These are phyloP conservation scores for Striga hermonthica DNA, from an alignment of 305 asterid genomes.

Conservation along the genomic window DNA sequence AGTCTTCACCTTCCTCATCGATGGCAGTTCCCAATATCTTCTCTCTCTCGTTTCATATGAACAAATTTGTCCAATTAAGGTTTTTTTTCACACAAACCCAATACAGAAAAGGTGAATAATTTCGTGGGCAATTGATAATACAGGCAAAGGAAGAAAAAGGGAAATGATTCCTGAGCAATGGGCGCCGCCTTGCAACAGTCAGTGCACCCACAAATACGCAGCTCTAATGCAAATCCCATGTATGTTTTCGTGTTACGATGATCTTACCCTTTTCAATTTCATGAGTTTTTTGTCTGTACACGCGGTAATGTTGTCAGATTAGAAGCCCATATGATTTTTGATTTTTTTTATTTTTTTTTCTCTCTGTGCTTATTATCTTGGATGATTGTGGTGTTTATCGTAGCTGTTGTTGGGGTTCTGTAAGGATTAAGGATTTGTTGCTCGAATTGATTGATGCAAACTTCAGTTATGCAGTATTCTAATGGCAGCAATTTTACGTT, in stretches of 20 bases:
- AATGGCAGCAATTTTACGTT: too few species aligned
- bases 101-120: not conserved
- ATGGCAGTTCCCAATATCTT: not conserved
- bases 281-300: not conserved
- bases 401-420: not conserved
- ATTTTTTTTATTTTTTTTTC: not conserved
- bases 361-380: not conserved
- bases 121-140: too few species aligned
- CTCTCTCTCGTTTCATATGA: not conserved
- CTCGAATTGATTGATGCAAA: not conserved
- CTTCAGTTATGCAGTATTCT: not conserved
- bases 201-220: slow-evolving; percentile 66
- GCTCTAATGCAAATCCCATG: slow-evolving; percentile 75
- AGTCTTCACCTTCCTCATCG: not conserved
- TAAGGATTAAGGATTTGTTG: slow-evolving; percentile 8
- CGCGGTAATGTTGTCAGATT: not conserved
- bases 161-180: slow-evolving; percentile 58
- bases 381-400: not conserved
- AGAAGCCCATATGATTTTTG: not conserved
- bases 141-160: not conserved
- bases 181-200: slow-evolving; percentile 69
- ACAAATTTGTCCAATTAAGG: not conserved
- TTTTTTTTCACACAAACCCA: not conserved
- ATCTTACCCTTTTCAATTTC: not conserved
- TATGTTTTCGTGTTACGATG: slow-evolving; percentile 23